A percentile compares a stretch with the other conserved stretches of the same genome.
Evolutionary conservation across 345 rosid species (phyloP).

Genomic region (Anacardium occidentale): DNA sequence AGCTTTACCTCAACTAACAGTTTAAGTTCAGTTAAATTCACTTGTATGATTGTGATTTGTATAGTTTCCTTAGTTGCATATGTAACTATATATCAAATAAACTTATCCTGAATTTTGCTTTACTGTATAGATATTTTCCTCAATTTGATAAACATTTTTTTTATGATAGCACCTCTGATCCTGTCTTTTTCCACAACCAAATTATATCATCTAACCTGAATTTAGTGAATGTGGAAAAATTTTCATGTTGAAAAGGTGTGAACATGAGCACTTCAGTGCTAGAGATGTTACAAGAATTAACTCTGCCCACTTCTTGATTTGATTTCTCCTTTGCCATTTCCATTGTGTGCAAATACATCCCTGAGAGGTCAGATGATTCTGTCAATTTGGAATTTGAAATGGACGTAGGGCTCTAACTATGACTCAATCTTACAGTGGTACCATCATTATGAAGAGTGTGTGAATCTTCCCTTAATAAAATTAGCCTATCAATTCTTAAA

Average conservation of each 20-base stretch:
- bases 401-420: not conserved
- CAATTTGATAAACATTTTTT: constrained; percentile 1
- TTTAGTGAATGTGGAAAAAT: too few relatives aligned
- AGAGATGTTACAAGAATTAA: not conserved
- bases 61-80: not conserved
- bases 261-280: not conserved
- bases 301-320: not conserved
- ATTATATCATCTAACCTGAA: not conserved
- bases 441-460: too few relatives aligned
- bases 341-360: not conserved
- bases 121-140: not conserved
- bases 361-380: not conserved
- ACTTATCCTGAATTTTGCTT: not conserved
- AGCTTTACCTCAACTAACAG: not conserved
- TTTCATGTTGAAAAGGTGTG: not conserved
- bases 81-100: not conserved
- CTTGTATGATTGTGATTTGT: not conserved
- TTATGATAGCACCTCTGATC: not conserved
- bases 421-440: not conserved
- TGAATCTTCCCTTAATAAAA: not conserved
- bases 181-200: not conserved
- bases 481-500: not conserved
- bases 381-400: not conserved
- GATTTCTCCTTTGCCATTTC: not conserved
- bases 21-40: not conserved